Conservation (phyloP, 176 grass and related monocot species). For the Oryza glaberrima region DNA sequence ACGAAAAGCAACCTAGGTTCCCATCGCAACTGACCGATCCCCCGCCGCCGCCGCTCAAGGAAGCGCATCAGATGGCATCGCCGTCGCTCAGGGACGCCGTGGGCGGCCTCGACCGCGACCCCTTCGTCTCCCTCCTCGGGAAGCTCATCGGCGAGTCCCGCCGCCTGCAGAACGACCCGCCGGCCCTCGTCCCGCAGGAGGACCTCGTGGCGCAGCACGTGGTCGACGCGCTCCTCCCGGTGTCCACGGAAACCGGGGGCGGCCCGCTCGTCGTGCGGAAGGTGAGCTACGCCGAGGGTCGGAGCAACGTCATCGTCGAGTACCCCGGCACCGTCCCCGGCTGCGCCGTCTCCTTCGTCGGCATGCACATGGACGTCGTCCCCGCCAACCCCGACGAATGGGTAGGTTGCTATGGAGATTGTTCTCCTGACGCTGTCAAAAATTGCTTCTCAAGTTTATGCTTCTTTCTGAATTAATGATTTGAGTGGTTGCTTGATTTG, state of each 20-base stretch:
- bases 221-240: conserved; percentile 59
- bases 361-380: conserved; percentile 98
- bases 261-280: conserved; percentile 79
- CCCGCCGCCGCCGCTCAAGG: not conserved
- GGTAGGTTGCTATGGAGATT: conserved; percentile 41
- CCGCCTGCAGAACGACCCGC: conserved; percentile 93
- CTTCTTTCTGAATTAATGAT: not conserved
- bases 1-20: not conserved
- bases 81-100: conserved; percentile 51
- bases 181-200: conserved; percentile 66
- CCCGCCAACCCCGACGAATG: conserved; percentile 74
- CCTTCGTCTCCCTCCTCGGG: conserved; percentile 71
- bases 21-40: not conserved
- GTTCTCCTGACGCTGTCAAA: not conserved
- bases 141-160: conserved; percentile 81
- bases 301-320: conserved; percentile 89
- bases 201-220: conserved; percentile 84
- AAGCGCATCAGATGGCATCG: conserved; percentile 54
- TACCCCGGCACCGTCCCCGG: conserved; percentile 75
- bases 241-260: conserved; percentile 68
- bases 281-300: conserved; percentile 57
- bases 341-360: conserved; percentile 79
- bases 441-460: not conserved
- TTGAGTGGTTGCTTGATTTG: conserved; percentile 21
- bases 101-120: conserved; percentile 66